Percentiles rank a stretch among this genome's conserved stretches.
Evolutionary conservation across 2,329 filamentous ascomycete genomes (phyloP).

Genomic region (Herpotrichia juniperi): DNA sequence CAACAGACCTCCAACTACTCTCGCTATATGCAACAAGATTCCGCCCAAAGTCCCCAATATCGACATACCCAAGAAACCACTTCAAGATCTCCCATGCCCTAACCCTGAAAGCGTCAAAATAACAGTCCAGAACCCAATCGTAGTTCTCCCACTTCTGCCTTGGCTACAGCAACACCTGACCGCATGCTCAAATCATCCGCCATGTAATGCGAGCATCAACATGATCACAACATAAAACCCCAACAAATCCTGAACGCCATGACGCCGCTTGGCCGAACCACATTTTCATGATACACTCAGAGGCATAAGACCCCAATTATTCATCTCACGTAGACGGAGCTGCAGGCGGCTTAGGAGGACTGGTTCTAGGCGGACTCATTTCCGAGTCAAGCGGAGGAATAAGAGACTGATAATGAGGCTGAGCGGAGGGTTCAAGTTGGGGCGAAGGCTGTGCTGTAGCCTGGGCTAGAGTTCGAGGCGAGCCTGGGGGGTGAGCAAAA

Average conservation of each 20-base stretch:
- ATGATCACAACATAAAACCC: background rate
- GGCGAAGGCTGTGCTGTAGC: no score
- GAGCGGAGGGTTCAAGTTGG: background rate
- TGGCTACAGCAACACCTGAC: background rate
- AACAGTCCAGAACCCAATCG: no score
- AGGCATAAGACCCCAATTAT: background rate
- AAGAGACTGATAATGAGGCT: conserved; percentile 2
- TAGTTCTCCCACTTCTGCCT: background rate
- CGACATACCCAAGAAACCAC: background rate
- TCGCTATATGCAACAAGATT: background rate
- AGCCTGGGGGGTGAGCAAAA: no score
- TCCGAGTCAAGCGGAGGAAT: background rate
- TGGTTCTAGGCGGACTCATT: no score
- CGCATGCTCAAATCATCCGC: background rate
- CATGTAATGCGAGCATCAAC: background rate
- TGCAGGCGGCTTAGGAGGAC: background rate
- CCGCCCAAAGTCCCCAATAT: background rate
- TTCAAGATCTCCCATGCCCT: background rate
- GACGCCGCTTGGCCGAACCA: background rate
- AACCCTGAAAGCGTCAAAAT: no score
- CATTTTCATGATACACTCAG: background rate
- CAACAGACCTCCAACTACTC: background rate
- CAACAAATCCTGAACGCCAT: background rate
- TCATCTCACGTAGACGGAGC: background rate
- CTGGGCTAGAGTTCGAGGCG: no score